Evolutionary conservation across 345 rosid genomes (phyloP).

Genomic region (Eucalyptus virginea): DNA sequence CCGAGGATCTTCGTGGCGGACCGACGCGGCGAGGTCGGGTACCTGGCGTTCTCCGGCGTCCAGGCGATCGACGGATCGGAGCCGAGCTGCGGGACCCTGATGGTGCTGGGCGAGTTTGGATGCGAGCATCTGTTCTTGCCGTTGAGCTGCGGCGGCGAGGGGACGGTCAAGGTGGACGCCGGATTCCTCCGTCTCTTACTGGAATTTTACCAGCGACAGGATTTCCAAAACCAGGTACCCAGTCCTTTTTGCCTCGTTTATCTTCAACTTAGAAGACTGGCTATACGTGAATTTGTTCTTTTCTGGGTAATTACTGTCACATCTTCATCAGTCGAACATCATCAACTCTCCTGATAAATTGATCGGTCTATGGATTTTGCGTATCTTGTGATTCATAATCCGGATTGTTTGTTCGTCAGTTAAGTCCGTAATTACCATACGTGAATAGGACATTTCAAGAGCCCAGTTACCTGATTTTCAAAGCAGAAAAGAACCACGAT

Average conservation of each 20-base stretch:
- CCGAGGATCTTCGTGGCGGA: slow-evolving; percentile 5
- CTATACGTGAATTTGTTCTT: too few species aligned
- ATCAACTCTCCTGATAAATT: background rate
- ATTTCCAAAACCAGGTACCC: slow-evolving; percentile 25
- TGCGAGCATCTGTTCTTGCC: slow-evolving; percentile 13
- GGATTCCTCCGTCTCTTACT: slow-evolving; percentile 28
- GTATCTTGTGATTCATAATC: too few species aligned
- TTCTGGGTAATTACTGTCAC: fast-evolving
- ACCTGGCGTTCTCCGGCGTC: slow-evolving; percentile 36
- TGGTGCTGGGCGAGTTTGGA: background rate
- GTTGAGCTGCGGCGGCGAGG: slow-evolving; percentile 14
- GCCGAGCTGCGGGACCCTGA: background rate
- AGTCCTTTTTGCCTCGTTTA: fast-evolving
- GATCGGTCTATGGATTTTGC: background rate
- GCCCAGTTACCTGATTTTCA: too few species aligned
- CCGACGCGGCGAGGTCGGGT: slow-evolving; percentile 18
- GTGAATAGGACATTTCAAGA: background rate
- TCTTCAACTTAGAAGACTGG: background rate
- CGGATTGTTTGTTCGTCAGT: background rate
- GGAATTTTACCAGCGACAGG: background rate
- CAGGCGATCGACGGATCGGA: slow-evolving; percentile 1
- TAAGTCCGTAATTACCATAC: fast-evolving
- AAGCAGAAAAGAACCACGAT: too few species aligned
- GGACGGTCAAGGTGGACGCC: slow-evolving; percentile 33
- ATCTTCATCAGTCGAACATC: background rate